Base-by-base conservation (phyloP, 2,329 filamentous ascomycete genomes). In the Phoma sp. region DNA sequence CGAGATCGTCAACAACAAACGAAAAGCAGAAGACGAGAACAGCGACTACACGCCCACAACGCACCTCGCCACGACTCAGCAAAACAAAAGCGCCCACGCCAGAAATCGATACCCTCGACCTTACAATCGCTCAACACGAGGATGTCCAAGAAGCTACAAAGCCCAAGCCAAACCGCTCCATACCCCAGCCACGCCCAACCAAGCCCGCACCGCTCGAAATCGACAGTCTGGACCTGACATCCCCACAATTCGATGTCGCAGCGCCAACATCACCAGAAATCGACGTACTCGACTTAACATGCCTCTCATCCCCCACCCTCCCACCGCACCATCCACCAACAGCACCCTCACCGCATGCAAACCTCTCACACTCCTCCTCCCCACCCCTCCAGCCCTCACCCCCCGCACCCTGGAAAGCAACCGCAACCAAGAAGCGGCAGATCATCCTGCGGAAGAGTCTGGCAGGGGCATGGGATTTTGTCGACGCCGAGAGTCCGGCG, bases 401-500 rank as follows among this genome's bases (percentile, higher is more conserved):
- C 1, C 62, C 67, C 3, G 66, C 71, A 36, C 58, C 67, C 3
- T 73, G 70, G 70, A 74, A 75, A 60, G 32, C 58, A 0, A 63
- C 63, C 7, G 60, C 61, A 19, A 67, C 61, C 43, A 73, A 71
- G 39, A 74, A 74, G 37, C 65, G 70, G 3, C 63, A 65, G 17
- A 68, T 75, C 15, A 51, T 68, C 1, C 52, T 76, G 7, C 58
- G 74, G 1, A 60, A 68, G 15, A 76, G 73, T 44, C 49, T 74
- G 7, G 65, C 57, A 6, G 74, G 73, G 0, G 61, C 68, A 1
- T 76, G 72, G 72, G 61, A 62, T 4, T 71, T 66, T 50, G 68
- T 65, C 0, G 74, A 75, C 32, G 57, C 54, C 1, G 61, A 69
- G 21, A 68, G 63, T 35, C 61, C 56, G 1, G 50, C 35, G 41